A percentile compares a stretch with the other conserved stretches of the same genome.
phyloP scores from a whole-genome alignment of 306 rosid species.

The Quercus berberidifolia region DNA sequence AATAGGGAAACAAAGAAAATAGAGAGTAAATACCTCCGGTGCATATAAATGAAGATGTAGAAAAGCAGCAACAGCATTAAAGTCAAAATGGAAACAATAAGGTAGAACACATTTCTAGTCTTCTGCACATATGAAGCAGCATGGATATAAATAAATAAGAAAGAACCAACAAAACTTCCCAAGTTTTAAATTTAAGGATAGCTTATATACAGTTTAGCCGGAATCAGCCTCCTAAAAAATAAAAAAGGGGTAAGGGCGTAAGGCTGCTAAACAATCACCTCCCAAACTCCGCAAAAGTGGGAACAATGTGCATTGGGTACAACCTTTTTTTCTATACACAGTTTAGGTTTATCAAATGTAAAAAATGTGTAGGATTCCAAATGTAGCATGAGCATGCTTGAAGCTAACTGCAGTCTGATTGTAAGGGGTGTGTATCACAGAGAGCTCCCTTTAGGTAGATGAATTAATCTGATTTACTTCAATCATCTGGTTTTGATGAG shows the following conservation, averaged over 20 bases:
- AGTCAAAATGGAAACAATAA: constrained; percentile 46
- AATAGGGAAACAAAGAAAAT: constrained; percentile 9
- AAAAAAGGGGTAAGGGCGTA: too few relatives aligned
- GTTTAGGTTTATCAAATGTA: neutral
- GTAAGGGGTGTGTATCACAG: neutral
- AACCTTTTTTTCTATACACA: too few relatives aligned
- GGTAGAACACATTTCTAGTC: constrained; percentile 45
- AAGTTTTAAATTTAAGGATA: neutral
- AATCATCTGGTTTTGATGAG: constrained; percentile 4
- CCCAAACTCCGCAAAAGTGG: too few relatives aligned
- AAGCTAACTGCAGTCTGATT: neutral
- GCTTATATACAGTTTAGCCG: neutral
- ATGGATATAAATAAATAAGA: constrained; percentile 10
- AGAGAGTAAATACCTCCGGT: constrained; percentile 48
- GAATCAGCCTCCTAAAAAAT: too few relatives aligned
- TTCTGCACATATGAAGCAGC: constrained; percentile 39
- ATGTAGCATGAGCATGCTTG: neutral
- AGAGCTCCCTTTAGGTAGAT: neutral
- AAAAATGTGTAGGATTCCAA: neutral
- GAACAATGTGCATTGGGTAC: too few relatives aligned
- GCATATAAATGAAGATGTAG: constrained; percentile 58
- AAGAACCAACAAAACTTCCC: neutral
- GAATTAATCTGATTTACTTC: constrained; percentile 11
- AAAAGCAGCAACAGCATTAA: constrained; percentile 49
- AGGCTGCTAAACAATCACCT: too few relatives aligned